A percentile compares a stretch with the other conserved stretches of the same genome.
Conservation (phyloP, 1,284 basidiomycete genomes). For the Earliella scabrosa region DNA sequence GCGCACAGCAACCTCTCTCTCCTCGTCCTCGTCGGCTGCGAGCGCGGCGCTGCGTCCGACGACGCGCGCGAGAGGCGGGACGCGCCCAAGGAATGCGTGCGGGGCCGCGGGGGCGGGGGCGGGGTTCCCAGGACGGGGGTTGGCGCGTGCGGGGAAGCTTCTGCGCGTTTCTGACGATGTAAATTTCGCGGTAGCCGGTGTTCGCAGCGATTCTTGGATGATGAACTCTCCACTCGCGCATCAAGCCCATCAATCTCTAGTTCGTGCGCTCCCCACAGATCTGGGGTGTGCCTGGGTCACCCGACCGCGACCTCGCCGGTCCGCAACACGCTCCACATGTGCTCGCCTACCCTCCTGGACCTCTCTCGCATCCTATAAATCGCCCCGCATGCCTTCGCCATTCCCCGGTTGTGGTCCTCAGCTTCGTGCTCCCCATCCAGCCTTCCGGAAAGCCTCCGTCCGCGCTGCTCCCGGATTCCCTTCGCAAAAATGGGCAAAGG, state of each 20-base stretch:
- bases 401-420: conserved; percentile 14
- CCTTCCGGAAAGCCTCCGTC: conserved; percentile 3
- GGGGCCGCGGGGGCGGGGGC: too few species aligned
- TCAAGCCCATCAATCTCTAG: not conserved
- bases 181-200: too few species aligned
- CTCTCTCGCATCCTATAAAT: not conserved
- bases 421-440: conserved; percentile 17
- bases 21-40: too few species aligned
- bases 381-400: not conserved
- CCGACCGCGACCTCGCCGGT: conserved; percentile 14
- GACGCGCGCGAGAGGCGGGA: too few species aligned
- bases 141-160: too few species aligned
- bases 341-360: conserved; percentile 11
- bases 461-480: conserved; percentile 7
- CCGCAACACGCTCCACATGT: conserved; percentile 7
- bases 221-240: not conserved
- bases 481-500: conserved; percentile 34
- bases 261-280: not conserved
- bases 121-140: too few species aligned
- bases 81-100: too few species aligned
- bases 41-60: too few species aligned
- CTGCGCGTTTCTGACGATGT: too few species aligned
- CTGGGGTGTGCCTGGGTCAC: conserved; percentile 18
- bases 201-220: not conserved
- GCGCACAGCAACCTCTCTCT: too few species aligned